Evolutionary conservation across 305 asterid genomes (phyloP).

Genomic region (Ilex paraguariensis): DNA sequence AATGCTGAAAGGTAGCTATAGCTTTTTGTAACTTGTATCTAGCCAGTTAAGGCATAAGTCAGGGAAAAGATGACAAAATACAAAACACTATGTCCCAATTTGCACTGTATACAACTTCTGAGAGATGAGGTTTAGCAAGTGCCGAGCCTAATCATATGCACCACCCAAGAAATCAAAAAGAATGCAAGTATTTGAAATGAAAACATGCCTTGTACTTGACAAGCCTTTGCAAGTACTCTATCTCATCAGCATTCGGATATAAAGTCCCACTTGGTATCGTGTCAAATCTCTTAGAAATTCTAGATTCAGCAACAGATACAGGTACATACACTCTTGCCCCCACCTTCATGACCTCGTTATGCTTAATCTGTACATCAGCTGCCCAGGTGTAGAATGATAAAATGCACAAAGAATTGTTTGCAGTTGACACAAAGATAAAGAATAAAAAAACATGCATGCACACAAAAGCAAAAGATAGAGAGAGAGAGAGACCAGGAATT

Average conservation of each 20-base stretch:
- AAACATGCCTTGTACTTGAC: conserved; percentile 71
- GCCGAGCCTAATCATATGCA: too few relatives aligned
- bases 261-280: conserved; percentile 79
- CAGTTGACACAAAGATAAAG: not conserved
- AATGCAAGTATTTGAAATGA: not conserved
- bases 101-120: too few relatives aligned
- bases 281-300: conserved; percentile 70
- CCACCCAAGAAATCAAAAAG: too few relatives aligned
- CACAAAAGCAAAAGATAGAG: not conserved
- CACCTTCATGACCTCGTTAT: conserved; percentile 16
- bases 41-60: too few relatives aligned
- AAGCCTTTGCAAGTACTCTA: conserved; percentile 72
- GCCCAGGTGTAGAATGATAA: conserved; percentile 2
- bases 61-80: too few relatives aligned
- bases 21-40: too few relatives aligned
- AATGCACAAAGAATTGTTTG: not conserved
- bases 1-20: too few relatives aligned
- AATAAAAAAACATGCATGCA: conserved; percentile 4
- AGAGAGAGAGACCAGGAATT: not conserved
- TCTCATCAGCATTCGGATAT: conserved; percentile 95
- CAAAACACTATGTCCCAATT: too few relatives aligned
- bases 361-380: too few relatives aligned
- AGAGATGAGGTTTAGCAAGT: too few relatives aligned
- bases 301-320: conserved; percentile 70
- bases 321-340: conserved; percentile 67